These are phyloP conservation scores for Diplotaxis tenuifolia DNA, from an alignment of 345 rosid genomes.

Conservation along the genomic window DNA sequence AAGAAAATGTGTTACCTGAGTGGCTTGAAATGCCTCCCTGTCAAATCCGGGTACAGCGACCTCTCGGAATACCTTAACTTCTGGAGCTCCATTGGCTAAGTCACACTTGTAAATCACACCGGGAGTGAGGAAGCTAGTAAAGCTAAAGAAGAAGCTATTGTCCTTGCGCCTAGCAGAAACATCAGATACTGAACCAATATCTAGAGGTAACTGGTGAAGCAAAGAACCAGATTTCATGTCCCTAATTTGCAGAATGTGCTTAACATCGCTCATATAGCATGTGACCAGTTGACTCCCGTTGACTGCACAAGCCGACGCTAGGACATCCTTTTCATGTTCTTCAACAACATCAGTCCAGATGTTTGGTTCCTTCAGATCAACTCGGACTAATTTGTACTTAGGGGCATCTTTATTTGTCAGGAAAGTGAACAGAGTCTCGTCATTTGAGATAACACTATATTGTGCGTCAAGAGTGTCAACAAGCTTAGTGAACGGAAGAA, in stretches of 20 bases:
- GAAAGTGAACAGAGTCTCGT: conserved; percentile 72
- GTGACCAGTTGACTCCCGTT: conserved; percentile 67
- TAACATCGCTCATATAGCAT: conserved; percentile 86
- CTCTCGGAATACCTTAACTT: conserved; percentile 81
- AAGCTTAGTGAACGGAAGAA: conserved; percentile 76
- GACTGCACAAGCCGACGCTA: conserved; percentile 67
- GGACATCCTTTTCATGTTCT: conserved; percentile 78
- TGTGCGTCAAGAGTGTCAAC: conserved; percentile 67
- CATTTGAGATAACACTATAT: conserved; percentile 67
- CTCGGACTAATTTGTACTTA: conserved; percentile 76
- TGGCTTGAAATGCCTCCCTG: conserved; percentile 62
- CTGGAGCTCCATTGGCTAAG: conserved; percentile 52
- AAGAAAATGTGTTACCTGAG: conserved; percentile 56
- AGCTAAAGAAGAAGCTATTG: conserved; percentile 53
- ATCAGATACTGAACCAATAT: conserved; percentile 70
- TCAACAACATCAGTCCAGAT: conserved; percentile 71
- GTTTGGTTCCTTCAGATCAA: conserved; percentile 72
- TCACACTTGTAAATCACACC: conserved; percentile 79
- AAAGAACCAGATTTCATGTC: conserved; percentile 75
- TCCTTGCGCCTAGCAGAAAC: conserved; percentile 72
- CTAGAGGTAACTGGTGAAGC: conserved; percentile 74
- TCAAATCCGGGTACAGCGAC: conserved; percentile 74
- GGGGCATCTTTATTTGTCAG: conserved; percentile 83
- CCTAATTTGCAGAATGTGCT: conserved; percentile 74
- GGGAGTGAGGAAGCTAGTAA: conserved; percentile 86